These are phyloP conservation scores for Diplodia corticola DNA, from an alignment of 2,329 filamentous ascomycete species.

Conservation along the genomic window DNA sequence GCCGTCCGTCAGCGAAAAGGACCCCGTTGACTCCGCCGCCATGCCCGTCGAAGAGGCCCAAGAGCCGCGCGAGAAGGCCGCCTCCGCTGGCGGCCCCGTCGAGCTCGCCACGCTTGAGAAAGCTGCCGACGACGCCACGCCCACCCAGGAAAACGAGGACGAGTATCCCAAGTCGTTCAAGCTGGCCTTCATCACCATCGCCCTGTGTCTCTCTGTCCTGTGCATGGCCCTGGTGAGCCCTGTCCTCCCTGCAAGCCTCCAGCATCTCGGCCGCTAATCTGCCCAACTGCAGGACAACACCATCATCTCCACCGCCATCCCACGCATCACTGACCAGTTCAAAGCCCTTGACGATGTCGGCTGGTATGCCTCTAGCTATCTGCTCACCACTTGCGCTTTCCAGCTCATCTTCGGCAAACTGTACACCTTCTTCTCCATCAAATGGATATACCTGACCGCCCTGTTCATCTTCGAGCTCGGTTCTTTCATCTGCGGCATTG, in stretches of 20 bases:
- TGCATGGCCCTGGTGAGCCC: constrained; percentile 31
- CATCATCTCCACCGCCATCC: constrained; percentile 36
- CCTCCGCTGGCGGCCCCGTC: constrained; percentile 20
- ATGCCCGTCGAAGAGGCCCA: constrained; percentile 27
- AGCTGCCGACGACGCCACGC: constrained; percentile 24
- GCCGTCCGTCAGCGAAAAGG: constrained; percentile 32
- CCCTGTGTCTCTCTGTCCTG: constrained; percentile 33
- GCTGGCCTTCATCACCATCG: constrained; percentile 32
- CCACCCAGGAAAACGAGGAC: constrained; percentile 31
- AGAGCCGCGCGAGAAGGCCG: constrained; percentile 1
- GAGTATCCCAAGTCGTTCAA: constrained; percentile 38
- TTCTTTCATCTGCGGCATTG: constrained; percentile 53
- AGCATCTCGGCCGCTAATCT: constrained; percentile 8
- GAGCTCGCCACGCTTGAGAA: constrained; percentile 22
- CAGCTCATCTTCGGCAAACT: constrained; percentile 45
- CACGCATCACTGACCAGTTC: constrained; percentile 34
- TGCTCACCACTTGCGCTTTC: constrained; percentile 45
- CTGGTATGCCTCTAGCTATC: constrained; percentile 40
- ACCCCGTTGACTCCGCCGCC: constrained; percentile 29
- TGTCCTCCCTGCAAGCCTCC: background rate
- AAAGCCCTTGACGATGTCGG: constrained; percentile 27
- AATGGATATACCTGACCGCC: constrained; percentile 48
- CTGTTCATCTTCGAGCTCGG: constrained; percentile 54
- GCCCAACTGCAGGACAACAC: constrained; percentile 24
- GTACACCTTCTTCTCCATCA: constrained; percentile 50